Evolutionary conservation across 2,329 filamentous ascomycete species (phyloP).

Genomic region (Sclerotinia minor): DNA sequence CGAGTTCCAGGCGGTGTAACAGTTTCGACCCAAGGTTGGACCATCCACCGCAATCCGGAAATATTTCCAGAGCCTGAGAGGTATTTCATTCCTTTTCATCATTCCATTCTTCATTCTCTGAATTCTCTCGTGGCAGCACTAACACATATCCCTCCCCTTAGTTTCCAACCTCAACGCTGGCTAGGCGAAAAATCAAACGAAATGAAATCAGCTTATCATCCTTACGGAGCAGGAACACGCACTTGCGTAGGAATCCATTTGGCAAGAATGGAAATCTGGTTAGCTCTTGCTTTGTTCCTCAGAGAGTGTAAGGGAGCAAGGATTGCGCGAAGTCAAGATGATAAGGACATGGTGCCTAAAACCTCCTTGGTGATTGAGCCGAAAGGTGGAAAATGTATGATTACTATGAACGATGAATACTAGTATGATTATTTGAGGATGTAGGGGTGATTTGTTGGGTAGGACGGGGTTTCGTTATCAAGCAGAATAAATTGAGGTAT

Average conservation of each 20-base stretch:
- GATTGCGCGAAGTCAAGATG: not conserved
- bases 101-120: not conserved
- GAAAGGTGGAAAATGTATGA: not conserved
- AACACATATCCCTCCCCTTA: not conserved
- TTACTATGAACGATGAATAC: not conserved
- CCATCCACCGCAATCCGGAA: conserved; percentile 43
- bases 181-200: not conserved
- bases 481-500: too few relatives aligned
- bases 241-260: not conserved
- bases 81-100: not conserved
- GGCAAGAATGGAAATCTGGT: conserved; percentile 3
- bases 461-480: too few relatives aligned
- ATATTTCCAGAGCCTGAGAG: conserved; percentile 42
- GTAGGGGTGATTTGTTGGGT: too few relatives aligned
- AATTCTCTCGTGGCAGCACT: not conserved
- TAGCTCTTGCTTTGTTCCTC: not conserved
- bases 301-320: not conserved
- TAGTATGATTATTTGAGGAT: not conserved
- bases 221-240: conserved; percentile 14
- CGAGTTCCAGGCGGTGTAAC: conserved; percentile 42
- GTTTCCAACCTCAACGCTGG: conserved; percentile 1
- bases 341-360: not conserved
- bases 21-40: conserved; percentile 44
- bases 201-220: not conserved
- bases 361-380: not conserved